Evolutionary conservation across 306 rosid species (phyloP).

Genomic region (Herpetospermum pedunculosum): DNA sequence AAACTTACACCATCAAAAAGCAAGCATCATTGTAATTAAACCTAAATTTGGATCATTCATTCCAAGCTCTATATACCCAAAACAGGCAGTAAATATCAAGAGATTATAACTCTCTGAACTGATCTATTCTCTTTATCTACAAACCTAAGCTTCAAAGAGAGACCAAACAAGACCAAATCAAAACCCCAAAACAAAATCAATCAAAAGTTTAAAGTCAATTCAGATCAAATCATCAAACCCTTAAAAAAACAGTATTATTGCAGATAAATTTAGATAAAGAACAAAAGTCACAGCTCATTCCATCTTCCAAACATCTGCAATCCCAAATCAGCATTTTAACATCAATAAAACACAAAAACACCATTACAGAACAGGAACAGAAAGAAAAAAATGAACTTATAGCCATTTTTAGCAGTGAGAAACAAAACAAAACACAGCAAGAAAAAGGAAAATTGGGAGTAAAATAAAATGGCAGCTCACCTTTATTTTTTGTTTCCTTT

Average conservation of each 20-base stretch:
- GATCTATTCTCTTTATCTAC: neutral
- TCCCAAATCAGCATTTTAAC: neutral
- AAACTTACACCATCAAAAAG: neutral
- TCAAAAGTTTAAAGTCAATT: neutral
- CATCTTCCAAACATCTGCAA: neutral
- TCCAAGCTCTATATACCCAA: neutral
- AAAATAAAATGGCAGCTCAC: conserved; percentile 3
- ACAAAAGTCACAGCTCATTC: neutral
- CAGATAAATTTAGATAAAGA: neutral
- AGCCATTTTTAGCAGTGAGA: neutral
- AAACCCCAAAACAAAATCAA: neutral
- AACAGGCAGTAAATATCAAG: neutral
- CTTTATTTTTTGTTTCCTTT: neutral
- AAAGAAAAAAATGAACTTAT: neutral
- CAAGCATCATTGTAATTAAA: neutral
- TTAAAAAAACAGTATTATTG: neutral
- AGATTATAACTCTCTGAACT: neutral
- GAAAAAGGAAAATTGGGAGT: neutral
- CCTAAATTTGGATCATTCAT: neutral
- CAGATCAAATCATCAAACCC: neutral
- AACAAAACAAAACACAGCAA: neutral
- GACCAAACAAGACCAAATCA: neutral
- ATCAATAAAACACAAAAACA: neutral
- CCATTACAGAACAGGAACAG: neutral
- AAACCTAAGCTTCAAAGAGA: neutral